Evolutionary conservation across 1,284 basidiomycete species (phyloP).

Genomic region (Boletellus sp.): DNA sequence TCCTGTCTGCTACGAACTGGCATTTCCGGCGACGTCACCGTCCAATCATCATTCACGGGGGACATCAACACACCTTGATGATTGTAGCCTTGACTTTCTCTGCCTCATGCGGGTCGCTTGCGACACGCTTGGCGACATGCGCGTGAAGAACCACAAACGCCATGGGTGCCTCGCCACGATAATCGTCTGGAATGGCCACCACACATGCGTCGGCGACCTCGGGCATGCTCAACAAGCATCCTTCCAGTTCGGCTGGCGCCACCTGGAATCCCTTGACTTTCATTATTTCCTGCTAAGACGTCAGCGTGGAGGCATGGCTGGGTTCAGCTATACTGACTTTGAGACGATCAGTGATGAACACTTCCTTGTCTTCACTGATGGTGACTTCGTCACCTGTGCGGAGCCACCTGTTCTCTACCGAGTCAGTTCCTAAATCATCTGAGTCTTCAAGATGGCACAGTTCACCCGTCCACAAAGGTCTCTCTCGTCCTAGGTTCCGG

Average conservation of each 20-base stretch:
- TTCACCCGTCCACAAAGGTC: conserved; percentile 50
- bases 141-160: conserved; percentile 50
- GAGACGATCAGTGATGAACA: conserved; percentile 65
- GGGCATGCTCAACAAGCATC: conserved; percentile 63
- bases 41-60: not conserved
- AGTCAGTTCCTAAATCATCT: conserved; percentile 18
- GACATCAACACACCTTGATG: conserved; percentile 38
- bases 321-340: conserved; percentile 44
- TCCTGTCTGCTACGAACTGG: conserved; percentile 62
- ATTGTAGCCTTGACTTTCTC: conserved; percentile 36
- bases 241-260: conserved; percentile 69
- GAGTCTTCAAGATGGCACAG: not conserved
- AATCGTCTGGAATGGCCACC: conserved; percentile 74
- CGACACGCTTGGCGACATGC: conserved; percentile 31
- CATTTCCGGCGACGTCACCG: not conserved
- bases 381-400: conserved; percentile 66
- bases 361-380: conserved; percentile 52
- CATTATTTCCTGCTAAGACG: conserved; percentile 47
- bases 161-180: conserved; percentile 58
- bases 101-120: conserved; percentile 27
- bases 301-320: conserved; percentile 1
- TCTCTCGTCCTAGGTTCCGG: conserved; percentile 44
- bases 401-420: conserved; percentile 51
- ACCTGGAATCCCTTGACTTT: conserved; percentile 68
- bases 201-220: conserved; percentile 74